A percentile compares a stretch with the other conserved stretches of the same genome.
Conservation (phyloP, 164 flowering plant genomes). For the Aristolochia californica region DNA sequence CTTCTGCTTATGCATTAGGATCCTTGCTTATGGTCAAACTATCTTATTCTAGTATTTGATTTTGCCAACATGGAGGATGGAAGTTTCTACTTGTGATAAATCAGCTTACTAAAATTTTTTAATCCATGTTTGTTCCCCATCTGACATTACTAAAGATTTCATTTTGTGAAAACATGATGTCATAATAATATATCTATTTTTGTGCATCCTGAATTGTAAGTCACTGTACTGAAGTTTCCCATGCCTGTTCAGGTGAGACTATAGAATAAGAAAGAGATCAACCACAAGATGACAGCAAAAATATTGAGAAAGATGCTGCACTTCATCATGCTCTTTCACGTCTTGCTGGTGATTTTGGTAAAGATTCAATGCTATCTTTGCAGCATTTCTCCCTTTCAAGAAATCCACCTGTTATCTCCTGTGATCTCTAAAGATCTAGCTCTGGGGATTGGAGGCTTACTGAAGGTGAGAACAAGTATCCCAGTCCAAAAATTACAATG, state of each 20-base stretch:
- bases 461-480: slow-evolving; percentile 39
- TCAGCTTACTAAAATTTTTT: too few relatives aligned
- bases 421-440: slow-evolving; percentile 78
- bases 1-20: too few relatives aligned
- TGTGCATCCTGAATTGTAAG: neutral
- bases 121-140: too few relatives aligned
- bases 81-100: too few relatives aligned
- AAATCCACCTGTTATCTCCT: slow-evolving; percentile 48
- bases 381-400: slow-evolving; percentile 47
- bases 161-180: too few relatives aligned
- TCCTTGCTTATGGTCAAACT: too few relatives aligned
- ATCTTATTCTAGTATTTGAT: too few relatives aligned
- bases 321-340: slow-evolving; percentile 50
- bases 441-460: slow-evolving; percentile 84
- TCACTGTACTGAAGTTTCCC: too few relatives aligned
- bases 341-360: slow-evolving; percentile 53
- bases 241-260: slow-evolving; percentile 28
- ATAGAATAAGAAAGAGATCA: slow-evolving; percentile 42
- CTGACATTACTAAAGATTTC: too few relatives aligned
- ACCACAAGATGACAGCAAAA: slow-evolving; percentile 32
- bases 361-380: slow-evolving; percentile 65
- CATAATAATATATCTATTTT: too few relatives aligned
- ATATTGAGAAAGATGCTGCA: slow-evolving; percentile 48
- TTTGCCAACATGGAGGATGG: too few relatives aligned
- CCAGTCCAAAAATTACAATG: neutral